Conservation (phyloP, 192 early-diverging fungal species). For the Paraglomus occultum region DNA sequence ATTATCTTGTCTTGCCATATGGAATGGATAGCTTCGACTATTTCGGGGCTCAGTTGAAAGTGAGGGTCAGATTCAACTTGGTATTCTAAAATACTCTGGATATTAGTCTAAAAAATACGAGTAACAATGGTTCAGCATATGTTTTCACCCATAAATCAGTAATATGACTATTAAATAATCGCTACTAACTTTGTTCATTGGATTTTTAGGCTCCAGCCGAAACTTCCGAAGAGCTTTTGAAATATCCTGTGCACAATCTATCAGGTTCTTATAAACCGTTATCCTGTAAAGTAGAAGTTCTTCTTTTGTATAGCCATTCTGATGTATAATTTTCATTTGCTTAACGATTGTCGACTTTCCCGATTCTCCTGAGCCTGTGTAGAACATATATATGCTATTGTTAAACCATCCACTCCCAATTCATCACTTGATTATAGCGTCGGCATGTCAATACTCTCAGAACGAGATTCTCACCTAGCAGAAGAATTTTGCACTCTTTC, state of each 20-base stretch:
- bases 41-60: slow-evolving; percentile 57
- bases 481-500: slow-evolving; percentile 71
- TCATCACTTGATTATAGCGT: not conserved
- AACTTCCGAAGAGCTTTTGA: slow-evolving; percentile 68
- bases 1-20: slow-evolving; percentile 74
- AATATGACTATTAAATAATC: slow-evolving; percentile 29
- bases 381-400: not conserved
- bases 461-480: slow-evolving; percentile 52
- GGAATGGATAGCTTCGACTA: slow-evolving; percentile 67
- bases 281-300: slow-evolving; percentile 72
- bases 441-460: not conserved
- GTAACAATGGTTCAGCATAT: not conserved
- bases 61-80: slow-evolving; percentile 54
- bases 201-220: slow-evolving; percentile 50
- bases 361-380: slow-evolving; percentile 82
- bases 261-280: slow-evolving; percentile 83
- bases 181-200: slow-evolving; percentile 49
- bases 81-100: slow-evolving; percentile 44
- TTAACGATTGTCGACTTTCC: slow-evolving; percentile 96
- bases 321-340: slow-evolving; percentile 98
- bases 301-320: slow-evolving; percentile 82
- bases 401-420: slow-evolving; percentile 1
- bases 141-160: not conserved
- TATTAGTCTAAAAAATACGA: slow-evolving; percentile 21
- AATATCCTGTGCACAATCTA: slow-evolving; percentile 80